Percentiles rank a stretch among this genome's conserved stretches.
Evolutionary conservation across 352 stramenopile species (phyloP).

Genomic region (Phytophthora boehmeriae): DNA sequence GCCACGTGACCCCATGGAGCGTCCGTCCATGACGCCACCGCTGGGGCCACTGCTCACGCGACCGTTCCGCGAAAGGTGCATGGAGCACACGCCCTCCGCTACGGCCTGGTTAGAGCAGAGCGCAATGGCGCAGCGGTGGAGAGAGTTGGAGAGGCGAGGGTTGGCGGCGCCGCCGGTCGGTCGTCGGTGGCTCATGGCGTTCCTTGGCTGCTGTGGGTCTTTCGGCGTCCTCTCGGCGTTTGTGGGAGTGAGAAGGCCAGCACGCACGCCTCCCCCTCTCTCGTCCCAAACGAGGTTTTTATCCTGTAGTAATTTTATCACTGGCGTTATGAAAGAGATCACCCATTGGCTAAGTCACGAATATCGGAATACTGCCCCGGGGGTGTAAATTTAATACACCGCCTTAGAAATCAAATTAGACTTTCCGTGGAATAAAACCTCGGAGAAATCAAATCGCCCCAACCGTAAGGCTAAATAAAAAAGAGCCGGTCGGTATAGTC

Average conservation of each 20-base stretch:
- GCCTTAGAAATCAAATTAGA: neutral
- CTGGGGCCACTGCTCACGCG: constrained; percentile 23
- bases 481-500: neutral
- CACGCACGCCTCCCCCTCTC: neutral
- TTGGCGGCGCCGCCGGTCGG: constrained; percentile 14
- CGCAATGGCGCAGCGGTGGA: constrained; percentile 79
- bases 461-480: neutral
- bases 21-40: constrained; percentile 24
- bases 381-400: neutral
- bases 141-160: constrained; percentile 48
- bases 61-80: constrained; percentile 65
- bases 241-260: constrained; percentile 20
- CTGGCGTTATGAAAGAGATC: neutral
- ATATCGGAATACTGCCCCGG: too few relatives aligned
- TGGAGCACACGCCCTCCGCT: constrained; percentile 74
- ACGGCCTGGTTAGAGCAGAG: constrained; percentile 81
- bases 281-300: constrained; percentile 3
- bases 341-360: neutral
- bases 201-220: constrained; percentile 10
- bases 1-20: constrained; percentile 16
- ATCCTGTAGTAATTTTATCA: neutral
- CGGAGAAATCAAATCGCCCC: neutral
- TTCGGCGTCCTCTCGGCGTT: constrained; percentile 15
- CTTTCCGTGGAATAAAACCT: neutral
- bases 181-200: constrained; percentile 2